These are phyloP conservation scores for Trypanosoma rangeli DNA, from an alignment of 208 protist genomes.

Conservation along the genomic window DNA sequence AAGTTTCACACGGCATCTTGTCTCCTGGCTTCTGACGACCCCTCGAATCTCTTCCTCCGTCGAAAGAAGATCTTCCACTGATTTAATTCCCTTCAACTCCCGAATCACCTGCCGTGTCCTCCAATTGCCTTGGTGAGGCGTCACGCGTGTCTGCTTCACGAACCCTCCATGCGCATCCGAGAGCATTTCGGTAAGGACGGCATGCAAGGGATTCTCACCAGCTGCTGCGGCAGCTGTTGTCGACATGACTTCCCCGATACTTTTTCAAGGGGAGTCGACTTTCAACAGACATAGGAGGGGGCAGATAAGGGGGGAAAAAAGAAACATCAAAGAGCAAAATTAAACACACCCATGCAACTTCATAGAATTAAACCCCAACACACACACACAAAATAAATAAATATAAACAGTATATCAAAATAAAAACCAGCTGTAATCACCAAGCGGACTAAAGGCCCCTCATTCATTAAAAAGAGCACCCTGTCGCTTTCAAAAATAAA, in stretches of 20 bases:
- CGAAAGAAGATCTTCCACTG: conserved; percentile 24
- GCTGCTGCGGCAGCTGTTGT: conserved; percentile 26
- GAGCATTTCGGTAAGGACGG: conserved; percentile 28
- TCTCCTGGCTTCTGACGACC: conserved; percentile 52
- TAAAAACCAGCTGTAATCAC: too few relatives aligned
- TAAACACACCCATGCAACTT: background rate
- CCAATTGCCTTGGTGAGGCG: conserved; percentile 31
- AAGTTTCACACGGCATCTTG: conserved; percentile 49
- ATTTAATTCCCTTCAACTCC: conserved; percentile 49
- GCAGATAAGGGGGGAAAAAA: background rate
- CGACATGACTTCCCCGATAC: background rate
- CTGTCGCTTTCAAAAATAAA: too few relatives aligned
- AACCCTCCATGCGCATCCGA: conserved; percentile 6
- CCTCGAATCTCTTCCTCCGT: conserved; percentile 58
- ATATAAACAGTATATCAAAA: background rate
- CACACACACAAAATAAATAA: background rate
- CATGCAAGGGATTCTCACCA: conserved; percentile 20
- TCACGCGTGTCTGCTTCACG: conserved; percentile 1
- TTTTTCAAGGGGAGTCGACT: background rate
- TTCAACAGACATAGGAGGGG: background rate
- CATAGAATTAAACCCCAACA: conserved; percentile 1
- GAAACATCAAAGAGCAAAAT: conserved; percentile 9
- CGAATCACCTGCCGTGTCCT: conserved; percentile 55
- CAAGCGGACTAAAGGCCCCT: too few relatives aligned
- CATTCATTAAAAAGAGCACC: too few relatives aligned